Conservation (phyloP, 2,329 filamentous ascomycete species). For the Colletotrichum tofieldiae region DNA sequence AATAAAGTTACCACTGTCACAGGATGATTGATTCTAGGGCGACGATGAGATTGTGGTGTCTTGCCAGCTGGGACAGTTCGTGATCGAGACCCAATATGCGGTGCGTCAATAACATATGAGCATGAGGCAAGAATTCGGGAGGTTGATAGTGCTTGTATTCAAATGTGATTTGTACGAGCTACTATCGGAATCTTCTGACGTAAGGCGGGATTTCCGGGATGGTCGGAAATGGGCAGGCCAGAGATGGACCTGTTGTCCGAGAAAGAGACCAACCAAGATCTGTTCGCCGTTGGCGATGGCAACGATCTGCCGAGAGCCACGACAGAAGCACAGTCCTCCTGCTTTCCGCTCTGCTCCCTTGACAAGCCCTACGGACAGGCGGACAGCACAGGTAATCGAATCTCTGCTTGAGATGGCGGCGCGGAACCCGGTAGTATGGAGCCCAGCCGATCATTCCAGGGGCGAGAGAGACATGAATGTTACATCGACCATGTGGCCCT, state of each 20-base stretch:
- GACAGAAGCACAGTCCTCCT: neutral
- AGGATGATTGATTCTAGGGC: conserved; percentile 28
- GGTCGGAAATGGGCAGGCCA: neutral
- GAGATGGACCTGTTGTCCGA: conserved; percentile 8
- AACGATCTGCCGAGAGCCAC: conserved; percentile 7
- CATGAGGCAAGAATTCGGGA: neutral
- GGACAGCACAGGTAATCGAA: neutral
- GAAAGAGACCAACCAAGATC: conserved; percentile 4
- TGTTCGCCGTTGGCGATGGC: conserved; percentile 14
- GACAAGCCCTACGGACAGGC: neutral
- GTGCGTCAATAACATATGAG: neutral
- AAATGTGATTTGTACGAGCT: neutral
- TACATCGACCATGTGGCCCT: conserved; percentile 11
- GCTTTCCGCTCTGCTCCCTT: conserved; percentile 4
- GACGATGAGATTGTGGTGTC: conserved; percentile 37
- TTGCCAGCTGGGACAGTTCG: conserved; percentile 23
- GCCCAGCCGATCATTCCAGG: conserved; percentile 11
- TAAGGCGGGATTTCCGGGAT: neutral
- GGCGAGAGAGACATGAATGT: conserved; percentile 22
- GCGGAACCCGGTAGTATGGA: conserved; percentile 14
- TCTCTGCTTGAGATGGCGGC: conserved; percentile 15
- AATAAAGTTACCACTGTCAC: conserved; percentile 6
- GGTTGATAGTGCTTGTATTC: neutral
- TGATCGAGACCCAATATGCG: conserved; percentile 13
- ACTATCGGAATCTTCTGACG: neutral